A percentile compares a stretch with the other conserved stretches of the same genome.
Evolutionary conservation across 2,329 filamentous ascomycete genomes (phyloP).

Genomic region (Graphilbum ipis-grandicollis): DNA sequence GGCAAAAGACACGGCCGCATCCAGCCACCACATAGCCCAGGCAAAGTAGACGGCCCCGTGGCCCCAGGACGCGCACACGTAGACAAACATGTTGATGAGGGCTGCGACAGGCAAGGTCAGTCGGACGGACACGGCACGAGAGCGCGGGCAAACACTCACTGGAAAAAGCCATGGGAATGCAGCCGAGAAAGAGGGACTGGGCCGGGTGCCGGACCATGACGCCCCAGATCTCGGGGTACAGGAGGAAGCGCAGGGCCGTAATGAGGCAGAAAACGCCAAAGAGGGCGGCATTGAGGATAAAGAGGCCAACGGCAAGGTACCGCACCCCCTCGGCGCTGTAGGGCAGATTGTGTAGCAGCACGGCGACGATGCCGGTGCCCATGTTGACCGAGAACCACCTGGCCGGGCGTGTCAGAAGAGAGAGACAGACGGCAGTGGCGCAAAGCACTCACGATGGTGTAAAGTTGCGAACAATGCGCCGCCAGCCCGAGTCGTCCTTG

Average conservation of each 20-base stretch:
- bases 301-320: conserved; percentile 37
- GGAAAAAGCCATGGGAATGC: conserved; percentile 44
- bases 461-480: conserved; percentile 23
- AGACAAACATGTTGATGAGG: conserved; percentile 40
- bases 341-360: conserved; percentile 39
- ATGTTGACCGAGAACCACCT: conserved; percentile 36
- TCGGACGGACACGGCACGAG: no score
- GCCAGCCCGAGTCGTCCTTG: conserved; percentile 13
- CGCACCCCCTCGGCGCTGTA: conserved; percentile 34
- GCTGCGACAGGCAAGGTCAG: no score
- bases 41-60: conserved; percentile 28
- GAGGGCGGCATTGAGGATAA: conserved; percentile 34
- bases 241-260: conserved; percentile 35
- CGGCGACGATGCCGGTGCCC: conserved; percentile 46
- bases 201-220: conserved; percentile 44
- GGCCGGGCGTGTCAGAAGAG: not conserved
- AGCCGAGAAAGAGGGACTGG: conserved; percentile 45
- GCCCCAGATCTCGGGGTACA: conserved; percentile 43
- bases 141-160: conserved; percentile 13
- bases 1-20: conserved; percentile 25
- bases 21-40: conserved; percentile 36
- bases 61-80: conserved; percentile 43
- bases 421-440: not conserved
- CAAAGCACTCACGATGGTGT: conserved; percentile 21
- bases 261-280: conserved; percentile 33